These are phyloP conservation scores for Chloropicon primus DNA, from an alignment of 139 green algal species.

Conservation along the genomic window DNA sequence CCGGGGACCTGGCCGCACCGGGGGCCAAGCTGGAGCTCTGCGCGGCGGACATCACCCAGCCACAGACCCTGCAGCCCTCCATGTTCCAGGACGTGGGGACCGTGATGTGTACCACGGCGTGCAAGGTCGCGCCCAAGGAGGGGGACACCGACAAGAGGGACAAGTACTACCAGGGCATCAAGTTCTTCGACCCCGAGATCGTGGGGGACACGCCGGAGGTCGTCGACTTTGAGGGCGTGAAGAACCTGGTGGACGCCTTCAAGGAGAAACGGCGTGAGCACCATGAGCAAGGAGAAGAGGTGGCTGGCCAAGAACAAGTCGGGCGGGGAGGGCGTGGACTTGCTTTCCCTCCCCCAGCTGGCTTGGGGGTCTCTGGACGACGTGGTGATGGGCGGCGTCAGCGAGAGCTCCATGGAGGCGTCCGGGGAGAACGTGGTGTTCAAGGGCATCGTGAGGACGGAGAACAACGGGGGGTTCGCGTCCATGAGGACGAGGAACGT, in stretches of 20 bases:
- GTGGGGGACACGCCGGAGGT: constrained; percentile 58
- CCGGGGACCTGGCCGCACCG: constrained; percentile 5
- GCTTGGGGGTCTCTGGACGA: constrained; percentile 77
- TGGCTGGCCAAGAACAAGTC: background rate
- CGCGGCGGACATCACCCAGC: constrained; percentile 61
- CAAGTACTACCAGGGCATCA: constrained; percentile 87
- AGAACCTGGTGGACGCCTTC: background rate
- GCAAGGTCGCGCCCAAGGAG: constrained; percentile 72
- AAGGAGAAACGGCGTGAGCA: background rate
- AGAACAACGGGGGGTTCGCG: constrained; percentile 84
- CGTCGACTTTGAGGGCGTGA: constrained; percentile 29
- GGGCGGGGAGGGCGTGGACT: constrained; percentile 27
- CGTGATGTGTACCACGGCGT: constrained; percentile 49
- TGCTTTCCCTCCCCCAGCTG: constrained; percentile 19
- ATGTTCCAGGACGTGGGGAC: constrained; percentile 47
- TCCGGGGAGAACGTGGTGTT: constrained; percentile 45
- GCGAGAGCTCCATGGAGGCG: constrained; percentile 22
- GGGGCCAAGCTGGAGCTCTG: constrained; percentile 55
- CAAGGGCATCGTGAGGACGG: constrained; percentile 54
- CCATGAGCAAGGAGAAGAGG: background rate
- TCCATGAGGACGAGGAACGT: constrained; percentile 68
- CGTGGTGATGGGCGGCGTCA: constrained; percentile 87
- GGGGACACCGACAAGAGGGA: constrained; percentile 52
- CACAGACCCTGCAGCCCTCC: constrained; percentile 49
- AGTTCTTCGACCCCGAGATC: constrained; percentile 69